Conservation (phyloP, 2,329 filamentous ascomycete genomes). For the Xylaria sp. region DNA sequence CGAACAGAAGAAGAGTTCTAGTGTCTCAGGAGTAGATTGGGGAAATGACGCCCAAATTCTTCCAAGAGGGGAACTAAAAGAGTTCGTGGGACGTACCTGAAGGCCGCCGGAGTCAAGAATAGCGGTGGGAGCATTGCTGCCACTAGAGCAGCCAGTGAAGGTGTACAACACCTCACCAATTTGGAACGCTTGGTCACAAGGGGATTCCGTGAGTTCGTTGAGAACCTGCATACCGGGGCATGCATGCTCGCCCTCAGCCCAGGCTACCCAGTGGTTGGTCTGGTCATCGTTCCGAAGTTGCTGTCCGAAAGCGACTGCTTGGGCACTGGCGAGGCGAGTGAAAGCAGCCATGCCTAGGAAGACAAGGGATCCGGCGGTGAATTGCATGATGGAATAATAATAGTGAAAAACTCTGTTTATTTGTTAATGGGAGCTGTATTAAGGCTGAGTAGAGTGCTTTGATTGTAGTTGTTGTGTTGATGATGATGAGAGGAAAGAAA, state of each 20-base stretch:
- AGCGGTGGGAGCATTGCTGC: slow-evolving; percentile 12
- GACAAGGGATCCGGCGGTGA: slow-evolving; percentile 15
- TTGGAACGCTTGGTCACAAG: slow-evolving; percentile 21
- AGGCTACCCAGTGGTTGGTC: slow-evolving; percentile 30
- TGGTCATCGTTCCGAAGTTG: slow-evolving; percentile 27
- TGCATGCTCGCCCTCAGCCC: slow-evolving; percentile 21
- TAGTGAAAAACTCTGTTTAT: no score
- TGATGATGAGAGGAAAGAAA: background rate
- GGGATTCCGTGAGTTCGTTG: slow-evolving; percentile 18
- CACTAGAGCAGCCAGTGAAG: slow-evolving; percentile 24
- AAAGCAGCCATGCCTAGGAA: slow-evolving; percentile 27
- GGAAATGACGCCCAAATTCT: no score
- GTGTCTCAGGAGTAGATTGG: no score
- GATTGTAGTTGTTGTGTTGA: background rate
- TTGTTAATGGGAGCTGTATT: background rate
- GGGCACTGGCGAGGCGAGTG: slow-evolving; percentile 23
- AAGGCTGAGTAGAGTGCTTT: background rate
- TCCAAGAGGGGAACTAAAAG: no score
- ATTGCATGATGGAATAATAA: slow-evolving; percentile 16
- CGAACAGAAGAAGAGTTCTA: no score
- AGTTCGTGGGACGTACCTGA: no score
- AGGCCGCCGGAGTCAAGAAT: slow-evolving; percentile 26
- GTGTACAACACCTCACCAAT: slow-evolving; percentile 22
- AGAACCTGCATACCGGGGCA: slow-evolving; percentile 20
- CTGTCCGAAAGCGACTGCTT: slow-evolving; percentile 22